Evolutionary conservation across 768 basidiomycete genomes (phyloP), one percentile per base, ranked within the genome.

Genomic region (Russula griseocarnosa): DNA sequence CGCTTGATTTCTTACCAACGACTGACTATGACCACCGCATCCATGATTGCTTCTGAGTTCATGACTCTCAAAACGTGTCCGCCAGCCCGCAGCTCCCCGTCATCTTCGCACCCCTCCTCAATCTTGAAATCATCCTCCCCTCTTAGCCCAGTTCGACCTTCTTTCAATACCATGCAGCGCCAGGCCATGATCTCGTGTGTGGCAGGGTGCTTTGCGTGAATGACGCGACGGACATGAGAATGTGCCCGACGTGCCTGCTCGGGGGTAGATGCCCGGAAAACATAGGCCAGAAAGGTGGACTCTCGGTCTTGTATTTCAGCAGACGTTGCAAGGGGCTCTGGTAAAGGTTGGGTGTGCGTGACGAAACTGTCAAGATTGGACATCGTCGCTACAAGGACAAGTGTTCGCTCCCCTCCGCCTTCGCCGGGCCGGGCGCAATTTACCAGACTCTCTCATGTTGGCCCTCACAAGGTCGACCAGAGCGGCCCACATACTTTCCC

Each of bases 81-180:
- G 30, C 87, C 86, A 32, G 82, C 90, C 79, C 84, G 87, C 67
- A 81, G 81, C 74, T 93, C 92, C 5, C 86, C 89, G 55, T 92
- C 92, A 69, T 94, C 92, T 51, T 85, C 83, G 68, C 77, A 81
- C 1, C 85, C 88, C 5, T 79, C 77, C 63, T 76, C 73, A 30
- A 92, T 73, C 72, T 85, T 83, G 69, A 92, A 94, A 70, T 94
- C 92, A 30, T 88, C 88, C 3, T 86, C 84, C 3, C 88, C 87
- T 1, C 74, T 78, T 3, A 93, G 74, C 1, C 92, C 92, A 3
- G 80, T 84, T 54, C 76, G 78, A 3, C 86, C 88, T 13, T 77
- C 69, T 73, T 86, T 90, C 60, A 88, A 74, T 0, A 79, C 79
- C 86, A 94, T 89, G 69, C 84, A 86, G 38, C 92, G 78, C 86